phyloP scores from a whole-genome alignment of 805 yeast species.

The Yarrowia osloensis region DNA sequence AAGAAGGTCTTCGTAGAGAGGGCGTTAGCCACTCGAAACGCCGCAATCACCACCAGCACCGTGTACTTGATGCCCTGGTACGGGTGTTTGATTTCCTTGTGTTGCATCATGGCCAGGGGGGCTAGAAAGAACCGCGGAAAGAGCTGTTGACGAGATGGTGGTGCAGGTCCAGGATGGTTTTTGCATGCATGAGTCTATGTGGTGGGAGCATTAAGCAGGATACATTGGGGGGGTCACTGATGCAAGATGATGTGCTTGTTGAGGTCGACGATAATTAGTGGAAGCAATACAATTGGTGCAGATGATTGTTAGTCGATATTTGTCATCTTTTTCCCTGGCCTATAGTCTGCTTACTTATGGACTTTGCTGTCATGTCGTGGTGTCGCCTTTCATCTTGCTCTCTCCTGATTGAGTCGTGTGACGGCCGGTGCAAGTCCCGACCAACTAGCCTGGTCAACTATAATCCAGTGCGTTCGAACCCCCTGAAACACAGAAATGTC shows the following conservation, averaged over 20 bases:
- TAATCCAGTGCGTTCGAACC: background rate
- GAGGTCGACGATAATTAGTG: too few relatives aligned
- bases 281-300: too few relatives aligned
- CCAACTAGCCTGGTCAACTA: background rate
- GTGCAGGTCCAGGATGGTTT: background rate
- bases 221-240: too few relatives aligned
- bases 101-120: slow-evolving; percentile 15
- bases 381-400: too few relatives aligned
- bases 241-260: too few relatives aligned
- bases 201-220: too few relatives aligned
- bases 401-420: background rate
- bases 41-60: slow-evolving; percentile 20
- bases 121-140: background rate
- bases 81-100: slow-evolving; percentile 26
- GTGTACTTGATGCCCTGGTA: slow-evolving; percentile 30
- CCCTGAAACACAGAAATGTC: background rate
- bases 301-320: too few relatives aligned
- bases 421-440: background rate
- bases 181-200: background rate
- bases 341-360: background rate
- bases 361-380: too few relatives aligned
- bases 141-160: background rate
- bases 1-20: slow-evolving; percentile 70
- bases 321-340: too few relatives aligned
- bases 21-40: slow-evolving; percentile 58